Evolutionary conservation across 345 rosid genomes (phyloP).

Genomic region (Gossypium thurberi): DNA sequence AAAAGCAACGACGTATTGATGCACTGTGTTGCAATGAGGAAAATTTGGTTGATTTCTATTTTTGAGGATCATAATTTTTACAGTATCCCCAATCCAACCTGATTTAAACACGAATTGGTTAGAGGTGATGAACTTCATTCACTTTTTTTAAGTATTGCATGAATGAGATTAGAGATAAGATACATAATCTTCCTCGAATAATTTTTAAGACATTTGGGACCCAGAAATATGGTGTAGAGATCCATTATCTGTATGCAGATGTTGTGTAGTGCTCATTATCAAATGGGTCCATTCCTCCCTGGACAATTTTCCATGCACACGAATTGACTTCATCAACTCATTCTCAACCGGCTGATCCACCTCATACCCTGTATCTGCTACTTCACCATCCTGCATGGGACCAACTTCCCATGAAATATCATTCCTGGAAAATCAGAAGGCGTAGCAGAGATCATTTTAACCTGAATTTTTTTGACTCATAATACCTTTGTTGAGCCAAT

Average conservation of each 20-base stretch:
- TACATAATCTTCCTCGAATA: constrained; percentile 18
- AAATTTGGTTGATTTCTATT: no score
- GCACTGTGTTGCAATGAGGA: no score
- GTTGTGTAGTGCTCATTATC: constrained; percentile 21
- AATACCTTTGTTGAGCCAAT: no score
- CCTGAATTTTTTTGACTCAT: no score
- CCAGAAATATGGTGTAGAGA: constrained; percentile 41
- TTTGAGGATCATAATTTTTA: no score
- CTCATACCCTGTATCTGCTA: not conserved
- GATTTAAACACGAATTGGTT: not conserved
- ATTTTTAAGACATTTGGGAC: constrained; percentile 27
- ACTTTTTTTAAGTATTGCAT: not conserved
- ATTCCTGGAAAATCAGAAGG: no score
- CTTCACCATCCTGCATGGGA: not conserved
- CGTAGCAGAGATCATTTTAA: no score
- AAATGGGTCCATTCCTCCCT: constrained; percentile 13
- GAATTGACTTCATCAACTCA: not conserved
- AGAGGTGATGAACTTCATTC: not conserved
- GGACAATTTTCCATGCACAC: constrained; percentile 14
- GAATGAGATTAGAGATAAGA: not conserved
- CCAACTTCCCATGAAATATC: not conserved
- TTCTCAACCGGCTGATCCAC: constrained; percentile 5
- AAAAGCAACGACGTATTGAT: no score
- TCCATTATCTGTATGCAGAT: constrained; percentile 30
- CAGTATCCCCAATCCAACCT: not conserved